Percentiles rank a stretch among this genome's conserved stretches.
Evolutionary conservation across 768 basidiomycete genomes (phyloP).

Genomic region (Phylloporus arenicola): DNA sequence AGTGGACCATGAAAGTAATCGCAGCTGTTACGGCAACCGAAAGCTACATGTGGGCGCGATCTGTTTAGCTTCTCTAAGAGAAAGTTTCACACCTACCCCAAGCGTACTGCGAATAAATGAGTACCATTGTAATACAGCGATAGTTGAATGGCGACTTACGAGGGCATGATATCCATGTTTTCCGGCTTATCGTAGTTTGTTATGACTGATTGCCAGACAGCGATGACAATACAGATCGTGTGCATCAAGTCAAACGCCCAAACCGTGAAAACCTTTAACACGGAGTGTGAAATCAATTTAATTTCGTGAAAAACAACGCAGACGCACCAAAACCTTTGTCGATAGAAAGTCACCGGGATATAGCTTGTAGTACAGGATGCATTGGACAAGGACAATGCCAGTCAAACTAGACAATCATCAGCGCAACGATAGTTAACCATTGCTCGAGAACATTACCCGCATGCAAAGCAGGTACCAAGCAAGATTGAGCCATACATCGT

Average conservation of each 20-base stretch:
- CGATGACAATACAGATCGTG: slow-evolving; percentile 22
- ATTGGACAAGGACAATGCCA: slow-evolving; percentile 30
- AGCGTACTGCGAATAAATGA: slow-evolving; percentile 16
- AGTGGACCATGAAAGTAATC: slow-evolving; percentile 32
- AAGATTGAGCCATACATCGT: slow-evolving; percentile 30
- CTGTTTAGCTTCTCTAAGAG: not conserved
- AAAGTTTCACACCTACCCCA: slow-evolving; percentile 15
- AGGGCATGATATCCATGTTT: slow-evolving; percentile 26
- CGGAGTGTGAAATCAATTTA: not conserved
- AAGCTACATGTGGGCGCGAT: slow-evolving; percentile 12
- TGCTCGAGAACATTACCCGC: slow-evolving; percentile 16
- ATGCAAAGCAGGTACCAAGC: slow-evolving; percentile 28
- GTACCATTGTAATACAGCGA: not conserved
- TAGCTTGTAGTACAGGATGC: slow-evolving; percentile 27
- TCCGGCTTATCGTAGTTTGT: slow-evolving; percentile 20
- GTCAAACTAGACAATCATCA: slow-evolving; percentile 24
- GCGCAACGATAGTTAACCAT: not conserved
- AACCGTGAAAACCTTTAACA: slow-evolving; percentile 22
- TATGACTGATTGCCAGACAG: slow-evolving; percentile 27
- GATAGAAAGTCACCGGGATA: slow-evolving; percentile 24
- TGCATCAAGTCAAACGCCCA: slow-evolving; percentile 28
- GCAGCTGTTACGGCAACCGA: slow-evolving; percentile 29
- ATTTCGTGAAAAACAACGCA: not conserved
- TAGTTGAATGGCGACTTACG: slow-evolving; percentile 8
- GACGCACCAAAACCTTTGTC: slow-evolving; percentile 27